A percentile compares a stretch with the other conserved stretches of the same genome.
These are phyloP conservation scores for Chaetomium tenue DNA, from an alignment of 495 filamentous ascomycete species.

Conservation along the genomic window DNA sequence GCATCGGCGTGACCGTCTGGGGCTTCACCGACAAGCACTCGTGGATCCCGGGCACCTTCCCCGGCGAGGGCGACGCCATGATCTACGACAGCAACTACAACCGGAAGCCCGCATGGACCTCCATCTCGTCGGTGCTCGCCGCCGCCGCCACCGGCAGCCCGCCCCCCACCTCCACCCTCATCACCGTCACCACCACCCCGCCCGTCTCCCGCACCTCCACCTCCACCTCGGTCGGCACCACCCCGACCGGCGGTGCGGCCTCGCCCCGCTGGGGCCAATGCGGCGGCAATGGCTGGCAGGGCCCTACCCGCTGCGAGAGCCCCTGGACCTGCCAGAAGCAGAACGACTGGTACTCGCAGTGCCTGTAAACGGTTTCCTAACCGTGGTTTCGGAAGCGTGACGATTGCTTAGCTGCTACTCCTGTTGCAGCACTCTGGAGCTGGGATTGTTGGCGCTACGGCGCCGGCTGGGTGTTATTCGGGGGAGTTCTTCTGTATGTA, in stretches of 20 bases:
- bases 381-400: too few relatives aligned
- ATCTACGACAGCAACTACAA: slow-evolving; percentile 52
- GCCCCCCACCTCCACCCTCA: slow-evolving; percentile 22
- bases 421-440: neutral
- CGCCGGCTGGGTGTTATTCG: neutral
- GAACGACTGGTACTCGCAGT: slow-evolving; percentile 47
- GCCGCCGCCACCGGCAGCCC: slow-evolving; percentile 27
- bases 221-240: slow-evolving; percentile 20
- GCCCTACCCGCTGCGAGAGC: slow-evolving; percentile 42
- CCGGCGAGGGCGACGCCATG: slow-evolving; percentile 54
- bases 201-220: slow-evolving; percentile 28
- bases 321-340: slow-evolving; percentile 41
- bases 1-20: slow-evolving; percentile 65
- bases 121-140: slow-evolving; percentile 40
- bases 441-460: neutral
- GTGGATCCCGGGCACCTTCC: slow-evolving; percentile 51
- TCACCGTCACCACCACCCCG: slow-evolving; percentile 15
- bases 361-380: slow-evolving; percentile 26
- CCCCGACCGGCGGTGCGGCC: slow-evolving; percentile 19
- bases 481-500: slow-evolving; percentile 2
- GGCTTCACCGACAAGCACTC: slow-evolving; percentile 61
- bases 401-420: neutral
- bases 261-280: slow-evolving; percentile 43
- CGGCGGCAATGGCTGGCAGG: slow-evolving; percentile 41
- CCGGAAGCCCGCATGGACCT: slow-evolving; percentile 57